Conservation (phyloP, 345 rosid genomes). For the Draba incana region DNA sequence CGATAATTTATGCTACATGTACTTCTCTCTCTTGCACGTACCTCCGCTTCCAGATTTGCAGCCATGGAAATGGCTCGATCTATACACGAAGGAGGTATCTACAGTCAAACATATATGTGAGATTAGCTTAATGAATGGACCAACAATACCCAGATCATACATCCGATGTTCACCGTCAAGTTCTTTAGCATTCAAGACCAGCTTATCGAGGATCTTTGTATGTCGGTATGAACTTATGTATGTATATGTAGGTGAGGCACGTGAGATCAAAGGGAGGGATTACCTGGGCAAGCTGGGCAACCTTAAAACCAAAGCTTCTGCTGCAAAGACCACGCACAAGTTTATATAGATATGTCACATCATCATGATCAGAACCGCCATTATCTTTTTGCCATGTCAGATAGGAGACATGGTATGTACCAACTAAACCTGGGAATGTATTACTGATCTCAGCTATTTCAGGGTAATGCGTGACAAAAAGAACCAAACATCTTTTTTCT, state of each 20-base stretch:
- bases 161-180: neutral
- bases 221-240: constrained; percentile 6
- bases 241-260: neutral
- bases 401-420: constrained; percentile 87
- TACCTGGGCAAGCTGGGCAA: constrained; percentile 93
- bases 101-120: constrained; percentile 33
- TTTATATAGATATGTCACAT: constrained; percentile 87
- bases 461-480: constrained; percentile 95
- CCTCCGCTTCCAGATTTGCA: constrained; percentile 62
- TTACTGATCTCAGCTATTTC: constrained; percentile 65
- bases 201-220: neutral
- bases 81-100: constrained; percentile 83
- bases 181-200: neutral
- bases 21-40: constrained; percentile 48
- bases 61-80: constrained; percentile 69
- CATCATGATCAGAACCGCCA: constrained; percentile 50
- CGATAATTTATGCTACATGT: constrained; percentile 13
- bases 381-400: constrained; percentile 52
- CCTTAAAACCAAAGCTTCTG: constrained; percentile 89
- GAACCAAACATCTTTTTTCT: constrained; percentile 73
- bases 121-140: constrained; percentile 25
- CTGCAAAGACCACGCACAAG: constrained; percentile 80
- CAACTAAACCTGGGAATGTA: constrained; percentile 59
- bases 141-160: neutral
- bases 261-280: constrained; percentile 7